Base-by-base conservation (phyloP, 352 stramenopile genomes). In the Pythium plurisporium region DNA sequence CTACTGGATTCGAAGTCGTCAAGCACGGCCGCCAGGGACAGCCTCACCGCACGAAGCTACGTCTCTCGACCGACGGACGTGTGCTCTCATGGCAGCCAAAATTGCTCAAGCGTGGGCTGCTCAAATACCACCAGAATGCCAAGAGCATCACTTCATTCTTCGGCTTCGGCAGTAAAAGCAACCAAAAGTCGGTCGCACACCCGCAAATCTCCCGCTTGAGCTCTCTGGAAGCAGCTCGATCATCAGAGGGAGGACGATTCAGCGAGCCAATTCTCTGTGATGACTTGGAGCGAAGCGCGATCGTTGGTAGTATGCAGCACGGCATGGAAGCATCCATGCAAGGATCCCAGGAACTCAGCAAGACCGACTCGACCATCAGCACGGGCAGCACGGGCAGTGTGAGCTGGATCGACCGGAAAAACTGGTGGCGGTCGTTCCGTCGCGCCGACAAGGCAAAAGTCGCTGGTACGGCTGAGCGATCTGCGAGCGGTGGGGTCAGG, bases 11-110 rank as follows among this genome's bases (percentile, higher is more conserved):
- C 30, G 72, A 87, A 26, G 79, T 82, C 3, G 68, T 94, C 57
- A 94, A 94, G 58, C 89, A 94, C 54, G 82, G 82, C 15, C 81
- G 83, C 53, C 86, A 90, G 25, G 84, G 84, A 0, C 57, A 89
- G 23, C 80, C 80, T 6, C 80, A 92, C 47, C 80, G 79, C 25
- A 94, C 84, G 0, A 88, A 88, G 47, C 62, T 94, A 25, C 72
- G 75, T 0, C 73, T 94, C 19, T 92, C 82, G 33, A 72, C 72
- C 4, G 79, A 89, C 36, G 83, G 82, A 17, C 76, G 84, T 59
- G 74, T 75, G 14, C 57, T 94, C 23, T 83, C 70, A 45, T 94
- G 84, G 84, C 76, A 87, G 59, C 77, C 80, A 0, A 91, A 92
- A 53, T 53, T 89, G 15, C 58, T 89, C n/a, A 91, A 91, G 53